phyloP scores from a whole-genome alignment of 2,329 filamentous ascomycete species.

The Pseudonectria foliicola region DNA sequence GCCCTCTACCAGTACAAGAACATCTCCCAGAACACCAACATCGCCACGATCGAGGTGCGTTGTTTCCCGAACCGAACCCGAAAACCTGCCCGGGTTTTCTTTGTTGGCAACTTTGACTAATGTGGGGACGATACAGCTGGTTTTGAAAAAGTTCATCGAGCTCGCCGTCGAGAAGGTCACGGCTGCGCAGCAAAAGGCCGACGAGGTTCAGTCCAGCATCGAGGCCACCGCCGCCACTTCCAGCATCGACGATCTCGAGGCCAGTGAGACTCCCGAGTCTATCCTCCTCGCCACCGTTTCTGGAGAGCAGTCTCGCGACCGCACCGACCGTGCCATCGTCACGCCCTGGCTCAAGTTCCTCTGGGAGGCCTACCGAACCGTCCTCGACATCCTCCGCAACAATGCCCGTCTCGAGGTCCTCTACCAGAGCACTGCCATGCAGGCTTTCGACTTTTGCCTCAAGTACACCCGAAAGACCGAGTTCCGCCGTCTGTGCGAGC shows the following conservation, averaged over 20 bases:
- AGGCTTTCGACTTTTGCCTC: slow-evolving; percentile 97
- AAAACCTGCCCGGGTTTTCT: slow-evolving; percentile 1
- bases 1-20: slow-evolving; percentile 99
- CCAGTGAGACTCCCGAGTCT: slow-evolving; percentile 94
- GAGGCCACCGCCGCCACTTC: slow-evolving; percentile 59
- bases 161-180: slow-evolving; percentile 94
- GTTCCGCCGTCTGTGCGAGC: slow-evolving; percentile 95
- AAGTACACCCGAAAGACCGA: slow-evolving; percentile 99
- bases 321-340: slow-evolving; percentile 95
- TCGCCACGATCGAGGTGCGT: slow-evolving; percentile 87
- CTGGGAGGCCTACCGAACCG: slow-evolving; percentile 98
- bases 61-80: slow-evolving; percentile 1
- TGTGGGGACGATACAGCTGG: slow-evolving; percentile 48
- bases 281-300: slow-evolving; percentile 97
- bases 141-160: slow-evolving; percentile 97
- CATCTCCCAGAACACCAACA: slow-evolving; percentile 97
- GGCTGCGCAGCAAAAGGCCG: slow-evolving; percentile 89
- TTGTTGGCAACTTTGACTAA: slow-evolving; percentile 13
- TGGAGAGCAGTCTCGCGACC: slow-evolving; percentile 93
- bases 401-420: slow-evolving; percentile 95
- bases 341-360: slow-evolving; percentile 99
- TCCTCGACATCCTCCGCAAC: slow-evolving; percentile 97
- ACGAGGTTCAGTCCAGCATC: slow-evolving; percentile 83
- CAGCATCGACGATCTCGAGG: slow-evolving; percentile 91
- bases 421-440: slow-evolving; percentile 96